Conservation (phyloP, 352 stramenopile species). For the Phytophthora boehmeriae region DNA sequence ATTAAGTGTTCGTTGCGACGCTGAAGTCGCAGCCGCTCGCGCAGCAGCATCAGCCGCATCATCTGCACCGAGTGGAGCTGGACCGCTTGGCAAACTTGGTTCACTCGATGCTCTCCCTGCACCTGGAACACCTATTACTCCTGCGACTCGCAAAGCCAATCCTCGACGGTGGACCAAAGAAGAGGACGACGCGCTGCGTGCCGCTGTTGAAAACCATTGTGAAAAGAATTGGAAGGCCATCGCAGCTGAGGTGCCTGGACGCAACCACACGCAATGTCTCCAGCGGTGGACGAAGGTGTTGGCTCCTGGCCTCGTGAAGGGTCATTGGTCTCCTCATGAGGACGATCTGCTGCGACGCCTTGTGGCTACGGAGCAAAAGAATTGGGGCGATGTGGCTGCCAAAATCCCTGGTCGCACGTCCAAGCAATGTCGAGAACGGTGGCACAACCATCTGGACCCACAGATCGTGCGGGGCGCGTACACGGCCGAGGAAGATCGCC, state of each 20-base stretch:
- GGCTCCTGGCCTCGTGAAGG: slow-evolving; percentile 87
- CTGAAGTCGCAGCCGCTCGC: slow-evolving; percentile 44
- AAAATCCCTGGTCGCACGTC: slow-evolving; percentile 87
- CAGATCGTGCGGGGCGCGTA: slow-evolving; percentile 90
- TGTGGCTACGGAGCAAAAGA: slow-evolving; percentile 87
- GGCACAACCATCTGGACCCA: slow-evolving; percentile 91
- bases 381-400: slow-evolving; percentile 87
- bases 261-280: slow-evolving; percentile 92
- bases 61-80: slow-evolving; percentile 14
- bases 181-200: slow-evolving; percentile 86
- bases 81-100: slow-evolving; percentile 11
- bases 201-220: slow-evolving; percentile 85
- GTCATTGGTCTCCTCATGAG: slow-evolving; percentile 91
- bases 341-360: slow-evolving; percentile 80
- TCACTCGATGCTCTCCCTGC: slow-evolving; percentile 28
- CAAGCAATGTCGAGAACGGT: slow-evolving; percentile 91
- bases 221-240: slow-evolving; percentile 95
- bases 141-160: slow-evolving; percentile 72
- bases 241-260: slow-evolving; percentile 80
- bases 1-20: slow-evolving; percentile 45
- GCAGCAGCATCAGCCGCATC: slow-evolving; percentile 15
- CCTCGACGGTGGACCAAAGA: slow-evolving; percentile 87
- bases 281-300: slow-evolving; percentile 93
- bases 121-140: slow-evolving; percentile 25
- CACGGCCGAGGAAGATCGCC: slow-evolving; percentile 87